Evolutionary conservation across 371 early-diverging fungal species (phyloP).

Genomic region (Caulochytrium protostelioides): DNA sequence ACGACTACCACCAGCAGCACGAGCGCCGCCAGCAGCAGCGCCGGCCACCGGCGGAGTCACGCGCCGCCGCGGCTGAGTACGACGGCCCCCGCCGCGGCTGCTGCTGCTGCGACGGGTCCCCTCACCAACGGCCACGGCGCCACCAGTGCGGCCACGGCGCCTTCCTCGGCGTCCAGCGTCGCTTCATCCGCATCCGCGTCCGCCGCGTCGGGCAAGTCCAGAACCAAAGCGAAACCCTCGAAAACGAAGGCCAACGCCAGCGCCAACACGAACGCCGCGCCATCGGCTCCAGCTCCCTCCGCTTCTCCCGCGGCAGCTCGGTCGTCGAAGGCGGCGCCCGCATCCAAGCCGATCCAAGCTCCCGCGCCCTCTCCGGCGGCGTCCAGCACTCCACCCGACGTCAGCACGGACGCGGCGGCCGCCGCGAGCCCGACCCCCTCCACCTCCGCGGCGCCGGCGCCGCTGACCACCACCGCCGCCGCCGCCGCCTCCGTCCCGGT

Average conservation of each 20-base stretch:
- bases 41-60: no score
- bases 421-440: no score
- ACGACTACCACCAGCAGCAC: no score
- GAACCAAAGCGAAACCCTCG: neutral
- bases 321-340: neutral
- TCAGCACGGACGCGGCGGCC: no score
- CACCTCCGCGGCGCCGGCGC: no score
- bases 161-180: neutral
- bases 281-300: neutral
- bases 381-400: no score
- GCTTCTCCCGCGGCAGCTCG: neutral
- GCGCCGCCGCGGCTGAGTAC: no score
- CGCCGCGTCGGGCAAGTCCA: neutral
- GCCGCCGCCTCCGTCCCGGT: no score
- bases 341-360: no score
- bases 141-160: neutral
- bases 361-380: no score
- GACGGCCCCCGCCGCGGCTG: constrained; percentile 23
- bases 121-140: neutral
- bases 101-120: constrained; percentile 29
- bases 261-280: neutral
- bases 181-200: neutral
- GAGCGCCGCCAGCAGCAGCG: no score
- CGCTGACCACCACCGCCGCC: no score
- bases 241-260: neutral